These are phyloP conservation scores for Suillus alpinus DNA, from an alignment of 768 basidiomycete species.

Conservation along the genomic window DNA sequence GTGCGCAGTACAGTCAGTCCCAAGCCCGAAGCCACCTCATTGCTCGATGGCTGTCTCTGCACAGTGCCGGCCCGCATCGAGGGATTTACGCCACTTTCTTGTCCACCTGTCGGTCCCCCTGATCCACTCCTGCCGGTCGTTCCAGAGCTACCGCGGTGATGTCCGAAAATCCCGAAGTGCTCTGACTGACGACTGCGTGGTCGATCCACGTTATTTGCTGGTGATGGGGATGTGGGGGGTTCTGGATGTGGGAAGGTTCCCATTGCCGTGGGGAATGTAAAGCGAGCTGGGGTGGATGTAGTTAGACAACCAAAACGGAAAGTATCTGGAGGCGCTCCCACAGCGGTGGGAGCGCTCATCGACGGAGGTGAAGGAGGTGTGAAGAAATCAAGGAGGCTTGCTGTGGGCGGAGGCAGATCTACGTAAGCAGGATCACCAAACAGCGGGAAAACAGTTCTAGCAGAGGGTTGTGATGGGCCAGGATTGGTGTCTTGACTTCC, in stretches of 20 bases:
- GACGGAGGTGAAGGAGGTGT: constrained; percentile 39
- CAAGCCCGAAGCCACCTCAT: constrained; percentile 43
- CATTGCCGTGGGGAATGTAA: constrained; percentile 36
- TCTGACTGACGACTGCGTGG: constrained; percentile 34
- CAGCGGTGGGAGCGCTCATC: constrained; percentile 34
- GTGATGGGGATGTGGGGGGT: constrained; percentile 33
- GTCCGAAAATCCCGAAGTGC: constrained; percentile 25
- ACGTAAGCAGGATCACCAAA: constrained; percentile 36
- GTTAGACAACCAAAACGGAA: constrained; percentile 54
- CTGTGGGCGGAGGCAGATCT: constrained; percentile 51
- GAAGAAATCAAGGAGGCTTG: constrained; percentile 53
- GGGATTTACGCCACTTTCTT: constrained; percentile 36
- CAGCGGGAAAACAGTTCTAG: constrained; percentile 32
- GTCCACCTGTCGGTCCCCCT: constrained; percentile 27
- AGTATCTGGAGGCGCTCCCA: constrained; percentile 51
- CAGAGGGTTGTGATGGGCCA: constrained; percentile 8
- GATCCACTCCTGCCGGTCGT: constrained; percentile 26
- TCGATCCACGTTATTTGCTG: constrained; percentile 30
- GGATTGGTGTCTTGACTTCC: constrained; percentile 17
- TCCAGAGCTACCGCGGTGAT: constrained; percentile 38
- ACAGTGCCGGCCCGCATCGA: constrained; percentile 15
- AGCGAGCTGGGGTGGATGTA: constrained; percentile 49
- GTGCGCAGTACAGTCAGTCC: constrained; percentile 40
- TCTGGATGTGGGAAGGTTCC: constrained; percentile 34
- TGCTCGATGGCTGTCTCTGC: constrained; percentile 38